Percentiles rank a stretch among this genome's conserved stretches.
These are phyloP conservation scores for Jaminaea rosea DNA, from an alignment of 1,284 basidiomycete species.

Conservation along the genomic window DNA sequence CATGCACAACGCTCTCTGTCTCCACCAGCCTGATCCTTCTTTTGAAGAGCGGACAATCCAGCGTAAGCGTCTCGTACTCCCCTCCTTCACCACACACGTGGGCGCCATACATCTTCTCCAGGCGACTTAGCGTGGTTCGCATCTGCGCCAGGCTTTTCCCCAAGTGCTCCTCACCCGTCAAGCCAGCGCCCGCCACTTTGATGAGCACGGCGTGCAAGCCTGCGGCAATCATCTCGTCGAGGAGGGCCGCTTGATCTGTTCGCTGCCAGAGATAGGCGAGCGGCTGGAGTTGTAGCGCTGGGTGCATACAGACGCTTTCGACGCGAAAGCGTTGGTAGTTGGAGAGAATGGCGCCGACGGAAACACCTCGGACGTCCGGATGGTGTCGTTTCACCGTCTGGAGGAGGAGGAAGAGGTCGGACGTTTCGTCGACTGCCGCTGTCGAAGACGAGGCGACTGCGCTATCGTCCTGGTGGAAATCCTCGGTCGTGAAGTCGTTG, in stretches of 20 bases:
- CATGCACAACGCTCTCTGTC: constrained; percentile 32
- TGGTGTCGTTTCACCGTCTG: constrained; percentile 59
- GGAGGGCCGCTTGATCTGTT: constrained; percentile 69
- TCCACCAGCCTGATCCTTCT: constrained; percentile 57
- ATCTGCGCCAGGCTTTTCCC: constrained; percentile 69
- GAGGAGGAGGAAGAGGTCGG: constrained; percentile 78
- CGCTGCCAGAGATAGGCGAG: constrained; percentile 91
- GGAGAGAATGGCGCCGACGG: constrained; percentile 91
- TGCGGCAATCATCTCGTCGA: constrained; percentile 74
- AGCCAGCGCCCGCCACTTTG: constrained; percentile 91
- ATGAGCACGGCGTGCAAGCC: constrained; percentile 78
- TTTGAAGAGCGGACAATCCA: constrained; percentile 84
- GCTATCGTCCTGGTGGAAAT: neutral
- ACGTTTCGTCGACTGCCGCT: constrained; percentile 68
- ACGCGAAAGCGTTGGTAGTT: constrained; percentile 95
- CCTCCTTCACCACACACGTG: constrained; percentile 97
- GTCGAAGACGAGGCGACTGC: constrained; percentile 1
- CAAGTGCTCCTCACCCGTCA: constrained; percentile 65
- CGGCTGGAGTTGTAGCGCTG: constrained; percentile 65
- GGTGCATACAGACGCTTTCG: constrained; percentile 66
- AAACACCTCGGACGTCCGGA: constrained; percentile 76
- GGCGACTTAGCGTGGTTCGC: constrained; percentile 61
- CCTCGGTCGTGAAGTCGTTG: constrained; percentile 64
- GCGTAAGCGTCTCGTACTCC: constrained; percentile 89
- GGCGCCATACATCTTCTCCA: constrained; percentile 74